Conservation (phyloP, 306 rosid species). For the Glycine soja region DNA sequence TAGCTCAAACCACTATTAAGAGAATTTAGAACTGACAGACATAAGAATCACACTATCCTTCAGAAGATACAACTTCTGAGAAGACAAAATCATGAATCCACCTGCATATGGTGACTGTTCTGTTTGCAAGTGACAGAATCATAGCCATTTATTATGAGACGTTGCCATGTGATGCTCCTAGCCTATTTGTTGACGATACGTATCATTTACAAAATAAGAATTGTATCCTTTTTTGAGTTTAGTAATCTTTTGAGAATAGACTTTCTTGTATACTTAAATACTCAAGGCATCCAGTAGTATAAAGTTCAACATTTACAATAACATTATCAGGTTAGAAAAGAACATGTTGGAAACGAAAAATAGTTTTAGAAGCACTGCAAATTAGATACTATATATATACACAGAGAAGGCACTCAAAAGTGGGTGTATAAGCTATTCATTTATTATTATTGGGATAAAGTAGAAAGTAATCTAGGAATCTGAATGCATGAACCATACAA, state of each 20-base stretch:
- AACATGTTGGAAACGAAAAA: constrained; percentile 28
- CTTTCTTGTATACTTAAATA: background rate
- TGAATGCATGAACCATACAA: constrained; percentile 58
- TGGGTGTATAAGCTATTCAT: constrained; percentile 46
- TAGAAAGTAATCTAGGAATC: constrained; percentile 61
- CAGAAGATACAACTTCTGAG: background rate
- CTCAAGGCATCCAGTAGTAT: background rate
- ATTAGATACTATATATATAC: constrained; percentile 38
- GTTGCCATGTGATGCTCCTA: constrained; percentile 18
- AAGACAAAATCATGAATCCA: constrained; percentile 20
- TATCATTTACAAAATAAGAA: constrained; percentile 16
- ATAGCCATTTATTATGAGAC: background rate
- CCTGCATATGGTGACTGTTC: constrained; percentile 4
- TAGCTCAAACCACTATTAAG: background rate
- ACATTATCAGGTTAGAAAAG: constrained; percentile 16
- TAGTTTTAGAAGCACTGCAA: constrained; percentile 8
- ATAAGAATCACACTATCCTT: background rate
- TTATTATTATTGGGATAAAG: constrained; percentile 53
- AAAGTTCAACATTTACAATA: constrained; percentile 1
- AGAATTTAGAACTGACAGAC: background rate
- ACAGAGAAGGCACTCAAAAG: constrained; percentile 42
- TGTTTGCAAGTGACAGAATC: constrained; percentile 17
- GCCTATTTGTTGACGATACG: background rate
- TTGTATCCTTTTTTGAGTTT: background rate
- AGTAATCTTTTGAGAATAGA: background rate